A percentile compares a stretch with the other conserved stretches of the same genome.
Evolutionary conservation across 345 rosid genomes (phyloP).

Genomic region (Aurinia saxatilis): DNA sequence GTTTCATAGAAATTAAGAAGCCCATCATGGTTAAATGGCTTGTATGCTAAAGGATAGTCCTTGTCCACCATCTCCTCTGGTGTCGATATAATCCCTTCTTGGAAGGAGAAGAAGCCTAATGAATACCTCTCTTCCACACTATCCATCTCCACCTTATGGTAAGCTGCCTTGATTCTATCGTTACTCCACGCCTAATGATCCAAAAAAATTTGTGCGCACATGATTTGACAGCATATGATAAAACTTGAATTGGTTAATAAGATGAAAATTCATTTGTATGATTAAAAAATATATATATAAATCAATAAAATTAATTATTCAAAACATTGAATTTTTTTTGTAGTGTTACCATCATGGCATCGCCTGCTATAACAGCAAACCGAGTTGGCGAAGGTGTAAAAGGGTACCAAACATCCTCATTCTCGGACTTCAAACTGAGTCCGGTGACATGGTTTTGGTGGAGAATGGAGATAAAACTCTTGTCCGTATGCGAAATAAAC

Average conservation of each 20-base stretch:
- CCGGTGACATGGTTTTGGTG: slow-evolving; percentile 57
- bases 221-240: not conserved
- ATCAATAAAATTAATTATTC: no score
- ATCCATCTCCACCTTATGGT: slow-evolving; percentile 51
- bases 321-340: no score
- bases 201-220: not conserved
- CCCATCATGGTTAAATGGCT: slow-evolving; percentile 46
- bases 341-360: slow-evolving; percentile 55
- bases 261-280: no score
- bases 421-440: slow-evolving; percentile 37
- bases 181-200: slow-evolving; percentile 72
- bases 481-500: slow-evolving; percentile 54
- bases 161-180: slow-evolving; percentile 45
- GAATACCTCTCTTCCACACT: slow-evolving; percentile 48
- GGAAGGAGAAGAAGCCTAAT: slow-evolving; percentile 49
- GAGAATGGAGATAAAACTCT: slow-evolving; percentile 52
- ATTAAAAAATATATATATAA: no score
- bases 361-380: slow-evolving; percentile 51
- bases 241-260: not conserved
- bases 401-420: slow-evolving; percentile 41
- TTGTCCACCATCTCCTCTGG: slow-evolving; percentile 57
- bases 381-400: slow-evolving; percentile 45
- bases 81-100: slow-evolving; percentile 29
- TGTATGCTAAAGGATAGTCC: slow-evolving; percentile 49
- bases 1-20: slow-evolving; percentile 41